Evolutionary conservation across 2,329 filamentous ascomycete genomes (phyloP).

Genomic region (Aspergillus versicolor): DNA sequence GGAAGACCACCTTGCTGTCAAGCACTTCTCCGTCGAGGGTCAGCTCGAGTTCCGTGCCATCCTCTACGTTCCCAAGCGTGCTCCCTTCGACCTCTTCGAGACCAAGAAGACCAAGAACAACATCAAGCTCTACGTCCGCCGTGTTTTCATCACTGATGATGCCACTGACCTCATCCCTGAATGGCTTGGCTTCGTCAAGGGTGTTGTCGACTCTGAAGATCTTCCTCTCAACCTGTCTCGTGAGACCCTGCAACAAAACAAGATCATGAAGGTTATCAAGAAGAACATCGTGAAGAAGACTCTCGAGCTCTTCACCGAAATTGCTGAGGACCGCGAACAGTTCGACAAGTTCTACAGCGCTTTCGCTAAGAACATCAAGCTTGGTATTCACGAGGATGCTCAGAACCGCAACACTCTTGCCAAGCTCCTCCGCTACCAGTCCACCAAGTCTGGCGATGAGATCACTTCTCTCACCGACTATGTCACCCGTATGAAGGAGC

Average conservation of each 20-base stretch:
- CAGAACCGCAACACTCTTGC: conserved; percentile 92
- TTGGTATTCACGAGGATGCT: conserved; percentile 98
- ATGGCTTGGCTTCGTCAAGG: conserved; percentile 99
- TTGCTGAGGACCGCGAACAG: conserved; percentile 98
- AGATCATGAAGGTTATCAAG: conserved; percentile 99
- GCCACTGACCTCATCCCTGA: conserved; percentile 98
- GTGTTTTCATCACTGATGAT: conserved; percentile 99
- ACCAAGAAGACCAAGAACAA: conserved; percentile 99
- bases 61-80: conserved; percentile 99
- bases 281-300: conserved; percentile 99
- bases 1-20: conserved; percentile 99
- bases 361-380: conserved; percentile 99
- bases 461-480: conserved; percentile 94
- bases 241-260: conserved; percentile 99
- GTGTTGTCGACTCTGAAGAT: conserved; percentile 99
- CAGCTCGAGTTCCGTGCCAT: conserved; percentile 99
- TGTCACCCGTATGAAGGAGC: conserved; percentile 98
- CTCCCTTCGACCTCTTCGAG: conserved; percentile 99
- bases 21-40: conserved; percentile 99
- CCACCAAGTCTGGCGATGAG: conserved; percentile 98
- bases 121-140: conserved; percentile 99
- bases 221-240: conserved; percentile 98
- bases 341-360: conserved; percentile 99
- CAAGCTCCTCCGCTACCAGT: conserved; percentile 98
- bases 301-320: conserved; percentile 98